Base-by-base conservation (phyloP, 306 rosid genomes). In the Macrotyloma uniflorum region DNA sequence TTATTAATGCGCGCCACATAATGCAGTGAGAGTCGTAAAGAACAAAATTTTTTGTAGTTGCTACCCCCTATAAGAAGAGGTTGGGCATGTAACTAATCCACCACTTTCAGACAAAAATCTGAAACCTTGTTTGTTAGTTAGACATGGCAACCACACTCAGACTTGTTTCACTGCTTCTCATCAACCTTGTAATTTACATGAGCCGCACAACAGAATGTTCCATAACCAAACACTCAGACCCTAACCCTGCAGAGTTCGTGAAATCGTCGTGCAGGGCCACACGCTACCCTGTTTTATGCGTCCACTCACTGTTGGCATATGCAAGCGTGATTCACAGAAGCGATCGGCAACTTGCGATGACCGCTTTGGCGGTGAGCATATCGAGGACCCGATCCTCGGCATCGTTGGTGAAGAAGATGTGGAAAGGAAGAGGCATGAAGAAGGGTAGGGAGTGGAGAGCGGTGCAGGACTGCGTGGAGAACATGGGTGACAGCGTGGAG, bases 381-480 rank as follows among this genome's bases (percentile, higher is more conserved):
- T 68, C 87, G 14, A 79, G 69, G 80, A 90, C 85, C 4, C 77
- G 89, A 1, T 82, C 87, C 5, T 83, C 88, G 0, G 35, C 85
- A 10, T 78, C 84, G 5, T 89, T 79, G 23, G 90, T 93, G 78
- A 69, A 79, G 73, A 89, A 84, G 68, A 61, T 88, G 38, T 76
- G 84, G 1, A 85, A 80, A 65, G 79, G 70, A 3, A 78, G 70
- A 24, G 89, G 87, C 36, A 65, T 87, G 11, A 91, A 80, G 11
- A 91, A 80, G 72, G 74, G 55, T 8, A 82, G 85, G 43, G 94
- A 89, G 83, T 80, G 78, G 82, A 71, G 59, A 38, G 94, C 91
- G 1, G 86, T 90, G 14, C 85, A 83, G 59, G 98, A 91, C 84
- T 93, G 98, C 86, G 88, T 89, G 68, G 94, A 93, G 64, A 93